Evolutionary conservation across 306 rosid species (phyloP), one percentile per base, ranked within the genome.

Genomic region (Trifolium repens): DNA sequence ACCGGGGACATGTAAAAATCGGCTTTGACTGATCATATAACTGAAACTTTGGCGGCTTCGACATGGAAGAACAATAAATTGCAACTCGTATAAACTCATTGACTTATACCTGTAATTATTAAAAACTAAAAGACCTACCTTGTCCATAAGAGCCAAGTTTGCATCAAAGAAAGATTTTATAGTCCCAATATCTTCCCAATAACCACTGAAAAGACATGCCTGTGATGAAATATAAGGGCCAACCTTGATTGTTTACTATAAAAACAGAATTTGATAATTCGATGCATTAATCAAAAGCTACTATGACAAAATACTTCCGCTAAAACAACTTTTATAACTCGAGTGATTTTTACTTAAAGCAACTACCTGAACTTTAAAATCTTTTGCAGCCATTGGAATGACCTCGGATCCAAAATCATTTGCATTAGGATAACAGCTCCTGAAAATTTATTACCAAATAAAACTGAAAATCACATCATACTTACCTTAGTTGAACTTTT

Each of bases 121-220:
- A 46, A 73, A 61, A 19, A 57, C 22, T 49, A 71, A 57, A 71
- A 76, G 66, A 65, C 79, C 77, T 80, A 85, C 87, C 85, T 80
- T 75, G 52, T 85, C 87, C 82, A 79, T 42, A 12, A 85, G 89
- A 78, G 83, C 83, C 79, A 85, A 77, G 79, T 85, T 85, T 3
- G 89, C 89, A 64, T 85, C 83, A 80, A 64, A 85, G 83, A 85
- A 85, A 65, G 89, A 83, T 83, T 85, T 85, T 63, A 85, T 73
- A 37, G 87, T 85, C 63, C 89, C 89, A 73, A 85, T 85, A 78
- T 85, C 89, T 80, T 85, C 87, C 89, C 89, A 85, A 64, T 85
- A 85, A 73, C 87, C 87, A 46, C 52, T 70, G 81, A 85, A 85
- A 79, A 77, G 84, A 70, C 85, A 80, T 47, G 89, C 87, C 87